Evolutionary conservation across 208 protist genomes (phyloP), one percentile per base, ranked within the genome.

Genomic region (Trypanosoma congolense): DNA sequence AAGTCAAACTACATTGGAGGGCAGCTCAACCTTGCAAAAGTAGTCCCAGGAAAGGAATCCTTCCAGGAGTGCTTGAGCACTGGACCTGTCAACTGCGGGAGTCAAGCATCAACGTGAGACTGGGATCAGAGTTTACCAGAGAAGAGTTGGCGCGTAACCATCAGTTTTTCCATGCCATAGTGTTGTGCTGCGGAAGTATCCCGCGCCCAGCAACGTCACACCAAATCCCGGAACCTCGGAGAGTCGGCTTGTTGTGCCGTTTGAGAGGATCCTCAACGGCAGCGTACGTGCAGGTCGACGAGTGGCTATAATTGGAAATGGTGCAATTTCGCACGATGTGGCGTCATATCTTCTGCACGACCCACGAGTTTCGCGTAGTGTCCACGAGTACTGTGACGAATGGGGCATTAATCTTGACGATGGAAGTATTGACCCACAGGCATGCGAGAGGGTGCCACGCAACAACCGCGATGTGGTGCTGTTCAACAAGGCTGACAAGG

Each of bases 21-120:
- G 0, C 92, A 98, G 75, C 75, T 98, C 41, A 95, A 98, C 67
- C 58, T 96, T 8, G 92, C 95, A 10, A 96, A 96, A 74, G 56
- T 75, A n/a, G 75, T 97, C 1, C 90, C 92, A 3, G 95, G 95
- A 8, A 98, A 98, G 74, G 88, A 96, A 40, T 73, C 73, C 41
- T 98, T 96, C 54, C 81, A 96, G 51, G 83, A 84, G 29, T 66
- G 89, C 40, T 56, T 97, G 76, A 89, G 52, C 96, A 97, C 77
- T 98, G 92, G 83, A 85, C 76, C 33, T 51, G 76, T 43, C 77
- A 91, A 67, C 60, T 94, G 46, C 83, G 76, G 10, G 54, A 83
- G 59, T 90, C 81, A 8, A 77, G 70, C 29, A 83, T 94, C 29
- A 90, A 91, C 50, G 78, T 94, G 6, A 78, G 73, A 28, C 56